A percentile compares a stretch with the other conserved stretches of the same genome.
These are phyloP conservation scores for Sordariomycetes sp. DNA, from an alignment of 2,329 filamentous ascomycete species.

Conservation along the genomic window DNA sequence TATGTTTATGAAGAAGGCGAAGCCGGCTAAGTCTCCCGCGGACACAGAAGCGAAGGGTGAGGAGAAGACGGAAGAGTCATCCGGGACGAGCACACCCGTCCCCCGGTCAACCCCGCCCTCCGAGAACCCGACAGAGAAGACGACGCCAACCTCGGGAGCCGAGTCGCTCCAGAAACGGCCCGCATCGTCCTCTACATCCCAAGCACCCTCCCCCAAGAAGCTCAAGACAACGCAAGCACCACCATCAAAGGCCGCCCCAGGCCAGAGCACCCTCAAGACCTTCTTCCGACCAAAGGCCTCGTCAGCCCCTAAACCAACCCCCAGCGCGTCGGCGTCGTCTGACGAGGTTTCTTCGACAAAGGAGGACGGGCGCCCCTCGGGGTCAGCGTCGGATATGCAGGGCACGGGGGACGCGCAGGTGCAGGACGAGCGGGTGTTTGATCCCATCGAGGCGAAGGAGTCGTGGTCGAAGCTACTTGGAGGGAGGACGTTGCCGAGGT, in stretches of 20 bases:
- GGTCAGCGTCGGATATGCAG: neutral
- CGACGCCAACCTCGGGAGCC: neutral
- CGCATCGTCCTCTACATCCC: constrained; percentile 11
- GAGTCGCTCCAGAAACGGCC: neutral
- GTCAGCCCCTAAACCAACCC: neutral
- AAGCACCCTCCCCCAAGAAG: constrained; percentile 5
- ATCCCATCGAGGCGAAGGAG: constrained; percentile 62
- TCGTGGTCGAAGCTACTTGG: constrained; percentile 78
- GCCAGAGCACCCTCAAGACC: constrained; percentile 52
- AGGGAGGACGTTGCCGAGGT: constrained; percentile 60
- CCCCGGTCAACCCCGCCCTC: neutral
- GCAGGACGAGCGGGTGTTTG: constrained; percentile 34
- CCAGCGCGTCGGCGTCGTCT: neutral
- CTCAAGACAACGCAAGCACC: constrained; percentile 11
- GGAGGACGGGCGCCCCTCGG: neutral
- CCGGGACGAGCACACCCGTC: neutral
- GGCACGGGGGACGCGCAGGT: neutral
- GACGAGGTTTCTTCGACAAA: neutral
- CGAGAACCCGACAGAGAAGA: neutral
- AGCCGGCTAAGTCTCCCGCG: neutral
- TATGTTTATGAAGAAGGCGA: constrained; percentile 62
- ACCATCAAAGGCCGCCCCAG: constrained; percentile 12
- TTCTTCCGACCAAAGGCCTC: constrained; percentile 58
- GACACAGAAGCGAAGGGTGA: neutral
- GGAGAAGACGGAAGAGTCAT: neutral